Conservation (phyloP, 345 rosid genomes). For the Odontarrhena argentea region DNA sequence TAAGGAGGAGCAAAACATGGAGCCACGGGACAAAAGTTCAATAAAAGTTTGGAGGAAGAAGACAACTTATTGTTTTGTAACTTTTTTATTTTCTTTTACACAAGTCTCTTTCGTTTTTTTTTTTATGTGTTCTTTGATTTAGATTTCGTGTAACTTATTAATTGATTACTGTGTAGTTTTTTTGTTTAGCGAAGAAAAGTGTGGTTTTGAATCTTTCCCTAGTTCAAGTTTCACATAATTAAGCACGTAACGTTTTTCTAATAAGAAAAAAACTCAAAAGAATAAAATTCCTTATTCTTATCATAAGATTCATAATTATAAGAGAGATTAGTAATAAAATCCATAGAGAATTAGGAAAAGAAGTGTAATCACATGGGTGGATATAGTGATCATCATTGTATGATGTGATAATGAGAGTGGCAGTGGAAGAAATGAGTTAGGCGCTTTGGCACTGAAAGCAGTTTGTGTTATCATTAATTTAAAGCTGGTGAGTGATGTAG, state of each 20-base stretch:
- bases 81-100: slow-evolving; percentile 18
- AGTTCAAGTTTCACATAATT: slow-evolving; percentile 14
- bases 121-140: slow-evolving; percentile 37
- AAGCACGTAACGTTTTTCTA: slow-evolving; percentile 6
- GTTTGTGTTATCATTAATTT: slow-evolving; percentile 29
- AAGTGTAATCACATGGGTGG: slow-evolving; percentile 6
- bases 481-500: slow-evolving; percentile 29
- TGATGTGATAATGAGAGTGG: slow-evolving; percentile 21
- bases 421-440: slow-evolving; percentile 35
- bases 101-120: slow-evolving; percentile 26
- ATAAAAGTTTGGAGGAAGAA: slow-evolving; percentile 34
- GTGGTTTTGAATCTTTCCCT: slow-evolving; percentile 31
- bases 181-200: slow-evolving; percentile 17
- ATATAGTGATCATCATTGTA: not conserved
- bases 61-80: slow-evolving; percentile 30
- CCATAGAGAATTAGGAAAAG: not conserved
- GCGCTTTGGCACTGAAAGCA: slow-evolving; percentile 37
- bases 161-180: slow-evolving; percentile 31
- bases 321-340: no score
- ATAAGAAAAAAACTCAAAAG: not conserved
- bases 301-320: no score
- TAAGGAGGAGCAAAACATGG: slow-evolving; percentile 44
- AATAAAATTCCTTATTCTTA: not conserved
- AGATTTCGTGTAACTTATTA: slow-evolving; percentile 30
- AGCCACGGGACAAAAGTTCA: slow-evolving; percentile 30